These are phyloP conservation scores for Aspergillus sp. DNA, from an alignment of 2,329 filamentous ascomycete genomes.

Conservation along the genomic window DNA sequence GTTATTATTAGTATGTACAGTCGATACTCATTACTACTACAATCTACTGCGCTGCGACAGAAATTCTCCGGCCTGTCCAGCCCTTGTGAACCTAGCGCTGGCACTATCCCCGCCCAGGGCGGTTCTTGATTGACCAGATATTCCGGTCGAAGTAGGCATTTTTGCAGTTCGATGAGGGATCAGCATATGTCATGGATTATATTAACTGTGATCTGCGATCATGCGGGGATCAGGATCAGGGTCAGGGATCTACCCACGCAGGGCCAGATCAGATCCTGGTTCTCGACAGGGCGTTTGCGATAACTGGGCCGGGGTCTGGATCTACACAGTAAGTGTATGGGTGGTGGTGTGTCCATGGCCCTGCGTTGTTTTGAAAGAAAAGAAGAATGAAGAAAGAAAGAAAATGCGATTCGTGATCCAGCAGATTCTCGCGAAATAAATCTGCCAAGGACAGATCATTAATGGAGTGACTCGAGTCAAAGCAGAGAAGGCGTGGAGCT, in stretches of 20 bases:
- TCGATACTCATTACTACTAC: too few species aligned
- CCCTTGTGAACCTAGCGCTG: constrained; percentile 24
- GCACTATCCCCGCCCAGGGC: constrained; percentile 28
- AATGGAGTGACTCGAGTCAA: background rate
- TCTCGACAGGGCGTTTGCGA: background rate
- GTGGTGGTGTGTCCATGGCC: background rate
- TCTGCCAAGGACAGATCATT: background rate
- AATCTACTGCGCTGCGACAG: constrained; percentile 19
- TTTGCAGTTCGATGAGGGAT: constrained; percentile 26
- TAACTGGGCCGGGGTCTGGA: background rate
- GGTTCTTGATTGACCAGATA: constrained; percentile 23
- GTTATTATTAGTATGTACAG: too few species aligned
- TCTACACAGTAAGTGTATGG: background rate
- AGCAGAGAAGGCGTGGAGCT: background rate
- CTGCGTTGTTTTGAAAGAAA: background rate
- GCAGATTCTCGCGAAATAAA: background rate
- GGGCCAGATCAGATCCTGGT: background rate
- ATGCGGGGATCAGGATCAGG: background rate
- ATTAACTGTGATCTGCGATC: background rate
- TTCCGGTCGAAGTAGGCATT: constrained; percentile 24
- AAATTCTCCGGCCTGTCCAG: constrained; percentile 21
- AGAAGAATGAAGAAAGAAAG: background rate
- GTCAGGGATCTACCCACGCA: background rate
- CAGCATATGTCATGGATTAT: background rate
- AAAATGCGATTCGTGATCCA: background rate